Base-by-base conservation (phyloP, 164 flowering plant species). In the Annona squamosa region DNA sequence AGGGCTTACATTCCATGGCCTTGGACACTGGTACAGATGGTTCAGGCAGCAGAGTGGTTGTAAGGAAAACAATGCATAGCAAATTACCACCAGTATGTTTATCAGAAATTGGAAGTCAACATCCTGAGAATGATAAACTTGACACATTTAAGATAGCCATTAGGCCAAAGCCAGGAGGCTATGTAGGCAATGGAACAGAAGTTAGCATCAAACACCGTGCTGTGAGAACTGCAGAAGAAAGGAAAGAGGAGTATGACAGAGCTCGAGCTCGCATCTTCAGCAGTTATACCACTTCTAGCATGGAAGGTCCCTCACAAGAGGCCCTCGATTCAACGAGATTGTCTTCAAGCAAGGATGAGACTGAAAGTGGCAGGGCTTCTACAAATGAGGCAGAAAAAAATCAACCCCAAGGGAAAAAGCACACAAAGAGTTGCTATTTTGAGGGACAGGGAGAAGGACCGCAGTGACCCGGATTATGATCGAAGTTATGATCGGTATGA, bases 251-350 rank as follows among this genome's bases (percentile, higher is more conserved):
- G 72, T 92, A 94, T 83, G 95, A 94, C 70, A 85, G 81, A 80
- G 97, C 97, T 70, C 82, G 99, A 3, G 99, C 99, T 2, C 99
- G 99, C 68, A 94, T 94, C 19, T 94, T 94, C 71, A 89, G 84
- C 77, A 72, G 82, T 74, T 83, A 84, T 46, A 69, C 80, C 71
- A 80, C 80, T 79, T 75, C 88, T 16, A 85, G 78, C 10, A 75
- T 80, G 44, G 94, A 83, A 71, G 89, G 81, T 64, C 46, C 67
- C 17, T 68, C 77, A 5, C 48, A 71, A 74, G 83, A 80, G 74
- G n/a, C 75, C 17, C 57, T 41, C 80, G 65, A 46, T 48, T 5
- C 65, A 42, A 74, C n/a, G n/a, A 77, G 70, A 57, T 42, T 59
- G 48, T 81, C 76, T 71, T 77, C 71, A 26, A 80, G 72, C 68